Conservation (phyloP, 1,139 yeast genomes). For the Torulaspora pretoriensis region DNA sequence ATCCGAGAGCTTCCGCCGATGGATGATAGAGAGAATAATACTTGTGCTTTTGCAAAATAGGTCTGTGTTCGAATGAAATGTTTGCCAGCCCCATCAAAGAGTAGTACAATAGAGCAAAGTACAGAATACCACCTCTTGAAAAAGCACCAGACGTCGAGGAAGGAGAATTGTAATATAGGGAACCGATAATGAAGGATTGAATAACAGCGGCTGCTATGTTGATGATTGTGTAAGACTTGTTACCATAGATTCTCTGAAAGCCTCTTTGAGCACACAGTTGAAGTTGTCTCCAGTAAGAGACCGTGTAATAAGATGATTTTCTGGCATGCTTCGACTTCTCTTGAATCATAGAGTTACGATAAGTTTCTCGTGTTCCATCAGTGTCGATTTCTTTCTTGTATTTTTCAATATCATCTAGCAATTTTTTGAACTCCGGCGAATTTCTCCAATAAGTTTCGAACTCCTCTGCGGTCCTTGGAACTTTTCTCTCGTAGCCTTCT, state of each 20-base stretch:
- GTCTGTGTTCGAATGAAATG: constrained; percentile 49
- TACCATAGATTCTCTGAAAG: constrained; percentile 49
- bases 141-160: constrained; percentile 47
- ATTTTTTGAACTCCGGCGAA: constrained; percentile 48
- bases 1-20: constrained; percentile 54
- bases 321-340: constrained; percentile 41
- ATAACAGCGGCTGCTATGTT: constrained; percentile 45
- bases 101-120: constrained; percentile 51
- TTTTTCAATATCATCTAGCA: constrained; percentile 44
- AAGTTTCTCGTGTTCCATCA: constrained; percentile 40
- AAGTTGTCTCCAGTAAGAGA: constrained; percentile 46
- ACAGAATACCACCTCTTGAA: constrained; percentile 55
- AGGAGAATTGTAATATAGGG: constrained; percentile 43
- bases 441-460: constrained; percentile 61
- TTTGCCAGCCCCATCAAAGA: constrained; percentile 55
- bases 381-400: constrained; percentile 42
- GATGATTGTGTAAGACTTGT: constrained; percentile 47
- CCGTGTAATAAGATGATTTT: constrained; percentile 45
- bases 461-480: constrained; percentile 67
- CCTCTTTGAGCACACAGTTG: constrained; percentile 46
- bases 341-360: constrained; percentile 40
- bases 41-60: constrained; percentile 53
- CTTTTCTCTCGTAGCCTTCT: constrained; percentile 53
- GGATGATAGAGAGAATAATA: constrained; percentile 56
- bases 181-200: constrained; percentile 51